Conservation (phyloP, 441 rosid species). For the Pelargonium fulgidum region DNA sequence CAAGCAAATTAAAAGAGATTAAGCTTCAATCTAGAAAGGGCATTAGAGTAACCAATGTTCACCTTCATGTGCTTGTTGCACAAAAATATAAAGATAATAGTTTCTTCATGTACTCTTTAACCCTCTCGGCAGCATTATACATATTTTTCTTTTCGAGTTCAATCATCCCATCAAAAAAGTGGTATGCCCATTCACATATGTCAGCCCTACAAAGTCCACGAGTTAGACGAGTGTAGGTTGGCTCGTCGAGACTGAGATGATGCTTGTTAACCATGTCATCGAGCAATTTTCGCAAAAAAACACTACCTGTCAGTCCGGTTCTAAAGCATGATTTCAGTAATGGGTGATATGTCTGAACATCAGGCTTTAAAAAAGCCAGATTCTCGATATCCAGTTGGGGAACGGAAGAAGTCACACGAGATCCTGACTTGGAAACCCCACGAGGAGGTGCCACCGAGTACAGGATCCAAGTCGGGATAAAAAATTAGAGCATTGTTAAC, state of each 20-base stretch:
- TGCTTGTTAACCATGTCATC: conserved; percentile 64
- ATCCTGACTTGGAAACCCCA: conserved; percentile 29
- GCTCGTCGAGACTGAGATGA: conserved; percentile 65
- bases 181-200: conserved; percentile 58
- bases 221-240: conserved; percentile 61
- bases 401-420: too few relatives aligned
- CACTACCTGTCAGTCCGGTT: conserved; percentile 42
- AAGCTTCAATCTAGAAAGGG: not conserved
- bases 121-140: conserved; percentile 44
- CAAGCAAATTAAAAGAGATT: not conserved
- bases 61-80: not conserved
- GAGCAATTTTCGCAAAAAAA: conserved; percentile 44
- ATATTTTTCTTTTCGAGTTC: conserved; percentile 45
- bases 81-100: conserved; percentile 17
- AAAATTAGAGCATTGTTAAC: too few relatives aligned
- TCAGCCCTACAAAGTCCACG: conserved; percentile 66
- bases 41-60: not conserved
- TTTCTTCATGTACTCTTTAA: conserved; percentile 47
- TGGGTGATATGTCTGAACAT: conserved; percentile 60
- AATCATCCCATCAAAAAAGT: conserved; percentile 66
- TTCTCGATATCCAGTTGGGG: conserved; percentile 20
- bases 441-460: conserved; percentile 15
- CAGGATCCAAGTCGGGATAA: not conserved
- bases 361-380: conserved; percentile 48
- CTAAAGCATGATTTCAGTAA: conserved; percentile 61